Conservation (phyloP, 768 basidiomycete genomes). For the Boletus rex-veris region DNA sequence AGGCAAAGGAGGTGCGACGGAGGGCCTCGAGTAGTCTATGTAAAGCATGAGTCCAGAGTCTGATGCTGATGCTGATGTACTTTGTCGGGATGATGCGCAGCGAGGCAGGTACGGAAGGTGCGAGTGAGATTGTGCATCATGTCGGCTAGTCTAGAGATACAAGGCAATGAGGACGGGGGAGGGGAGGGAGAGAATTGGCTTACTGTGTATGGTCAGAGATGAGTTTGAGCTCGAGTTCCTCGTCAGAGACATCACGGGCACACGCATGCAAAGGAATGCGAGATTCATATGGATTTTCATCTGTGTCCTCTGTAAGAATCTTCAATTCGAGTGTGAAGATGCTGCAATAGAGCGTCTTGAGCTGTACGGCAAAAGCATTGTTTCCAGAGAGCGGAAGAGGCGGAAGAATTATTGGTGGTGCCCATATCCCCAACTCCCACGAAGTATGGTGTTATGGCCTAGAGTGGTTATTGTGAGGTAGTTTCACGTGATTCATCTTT, state of each 20-base stretch:
- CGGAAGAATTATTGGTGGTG: conserved; percentile 72
- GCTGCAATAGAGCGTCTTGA: conserved; percentile 79
- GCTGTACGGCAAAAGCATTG: conserved; percentile 67
- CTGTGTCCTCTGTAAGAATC: conserved; percentile 58
- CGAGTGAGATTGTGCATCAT: conserved; percentile 81
- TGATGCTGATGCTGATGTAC: conserved; percentile 93
- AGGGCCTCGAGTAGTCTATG: conserved; percentile 88
- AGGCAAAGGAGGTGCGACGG: conserved; percentile 74
- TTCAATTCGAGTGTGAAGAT: conserved; percentile 79
- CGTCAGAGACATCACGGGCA: conserved; percentile 37
- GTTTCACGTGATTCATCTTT: too few species aligned
- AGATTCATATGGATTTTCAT: conserved; percentile 46
- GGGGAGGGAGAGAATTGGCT: conserved; percentile 27
- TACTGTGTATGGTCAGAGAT: conserved; percentile 83
- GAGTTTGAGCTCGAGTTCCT: conserved; percentile 64
- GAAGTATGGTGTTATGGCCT: too few species aligned
- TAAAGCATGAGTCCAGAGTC: conserved; percentile 91
- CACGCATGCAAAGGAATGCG: conserved; percentile 35
- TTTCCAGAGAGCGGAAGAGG: conserved; percentile 64
- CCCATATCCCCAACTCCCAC: too few species aligned
- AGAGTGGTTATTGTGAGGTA: too few species aligned
- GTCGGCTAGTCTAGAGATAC: conserved; percentile 72
- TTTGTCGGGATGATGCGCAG: conserved; percentile 86
- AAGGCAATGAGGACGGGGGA: background rate
- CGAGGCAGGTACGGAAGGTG: conserved; percentile 84